phyloP scores from a whole-genome alignment of 331 rosid genomes.

The Pyracantha coccinea region DNA sequence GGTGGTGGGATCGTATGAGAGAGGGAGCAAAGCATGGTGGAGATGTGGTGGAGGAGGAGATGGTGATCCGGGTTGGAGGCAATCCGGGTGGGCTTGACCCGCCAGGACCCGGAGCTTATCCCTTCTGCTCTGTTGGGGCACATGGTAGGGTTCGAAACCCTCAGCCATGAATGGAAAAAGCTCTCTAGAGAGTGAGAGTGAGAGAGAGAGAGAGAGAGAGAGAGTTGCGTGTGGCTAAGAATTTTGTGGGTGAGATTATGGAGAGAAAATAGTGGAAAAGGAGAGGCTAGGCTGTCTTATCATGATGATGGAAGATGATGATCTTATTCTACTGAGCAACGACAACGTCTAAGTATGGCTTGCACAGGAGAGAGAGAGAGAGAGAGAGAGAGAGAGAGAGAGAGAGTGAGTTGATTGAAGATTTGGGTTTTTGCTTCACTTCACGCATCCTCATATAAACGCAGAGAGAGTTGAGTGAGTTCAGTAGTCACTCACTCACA shows the following conservation, averaged over 20 bases:
- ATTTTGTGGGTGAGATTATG: not conserved
- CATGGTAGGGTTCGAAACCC: conserved; percentile 59
- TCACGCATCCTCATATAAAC: not conserved
- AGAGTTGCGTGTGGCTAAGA: not conserved
- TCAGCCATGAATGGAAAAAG: conserved; percentile 40
- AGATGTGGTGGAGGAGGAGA: conserved; percentile 5
- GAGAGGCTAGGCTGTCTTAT: not conserved
- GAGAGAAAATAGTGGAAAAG: not conserved
- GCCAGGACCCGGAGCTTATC: conserved; percentile 54
- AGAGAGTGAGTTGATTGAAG: not conserved
- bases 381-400: not conserved
- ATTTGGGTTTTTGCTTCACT: not conserved
- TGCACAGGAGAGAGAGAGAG: not conserved
- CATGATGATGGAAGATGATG: not conserved
- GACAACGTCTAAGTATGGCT: not conserved
- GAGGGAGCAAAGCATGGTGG: conserved; percentile 26
- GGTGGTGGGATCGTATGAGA: conserved; percentile 36
- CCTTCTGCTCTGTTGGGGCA: conserved; percentile 85
- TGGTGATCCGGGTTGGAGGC: conserved; percentile 6
- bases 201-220: not conserved
- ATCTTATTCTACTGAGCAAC: not conserved
- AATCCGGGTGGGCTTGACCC: conserved; percentile 9
- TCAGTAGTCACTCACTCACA: not conserved
- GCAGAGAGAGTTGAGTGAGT: not conserved
- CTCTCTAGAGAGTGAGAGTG: not conserved